Evolutionary conservation across 1,284 basidiomycete species (phyloP).

Genomic region (Fomes fomentarius): DNA sequence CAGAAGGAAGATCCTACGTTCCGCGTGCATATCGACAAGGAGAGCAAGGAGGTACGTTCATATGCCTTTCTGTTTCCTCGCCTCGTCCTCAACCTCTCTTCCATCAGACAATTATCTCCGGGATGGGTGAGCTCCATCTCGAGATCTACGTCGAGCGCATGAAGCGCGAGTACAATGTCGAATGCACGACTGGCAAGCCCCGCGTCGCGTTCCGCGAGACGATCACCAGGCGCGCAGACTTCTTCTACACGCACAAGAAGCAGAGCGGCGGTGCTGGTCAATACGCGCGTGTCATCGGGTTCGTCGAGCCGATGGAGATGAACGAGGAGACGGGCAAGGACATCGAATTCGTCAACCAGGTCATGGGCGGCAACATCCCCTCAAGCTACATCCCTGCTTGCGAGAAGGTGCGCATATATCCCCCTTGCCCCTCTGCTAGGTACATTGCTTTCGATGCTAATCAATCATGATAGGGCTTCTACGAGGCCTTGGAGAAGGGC

Average conservation of each 20-base stretch:
- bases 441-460: no score
- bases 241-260: constrained; percentile 98
- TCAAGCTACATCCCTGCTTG: constrained; percentile 92
- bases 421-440: not conserved
- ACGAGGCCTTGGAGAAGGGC: constrained; percentile 93
- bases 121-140: constrained; percentile 99
- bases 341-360: constrained; percentile 84
- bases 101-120: constrained; percentile 94
- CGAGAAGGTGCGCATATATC: constrained; percentile 72
- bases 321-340: constrained; percentile 86
- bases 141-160: constrained; percentile 99
- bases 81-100: constrained; percentile 1
- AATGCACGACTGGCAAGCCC: constrained; percentile 94
- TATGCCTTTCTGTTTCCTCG: constrained; percentile 4
- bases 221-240: constrained; percentile 80
- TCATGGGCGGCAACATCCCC: constrained; percentile 94
- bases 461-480: constrained; percentile 98
- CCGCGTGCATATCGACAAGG: constrained; percentile 93
- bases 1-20: constrained; percentile 99
- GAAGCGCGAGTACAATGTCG: constrained; percentile 96
- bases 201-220: constrained; percentile 98
- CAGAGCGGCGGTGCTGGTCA: constrained; percentile 98
- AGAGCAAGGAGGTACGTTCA: constrained; percentile 82
- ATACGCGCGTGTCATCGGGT: constrained; percentile 92
- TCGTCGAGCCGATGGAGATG: constrained; percentile 89